These are phyloP conservation scores for Botrytis cinerea DNA, from an alignment of 2,329 filamentous ascomycete species.

Conservation along the genomic window DNA sequence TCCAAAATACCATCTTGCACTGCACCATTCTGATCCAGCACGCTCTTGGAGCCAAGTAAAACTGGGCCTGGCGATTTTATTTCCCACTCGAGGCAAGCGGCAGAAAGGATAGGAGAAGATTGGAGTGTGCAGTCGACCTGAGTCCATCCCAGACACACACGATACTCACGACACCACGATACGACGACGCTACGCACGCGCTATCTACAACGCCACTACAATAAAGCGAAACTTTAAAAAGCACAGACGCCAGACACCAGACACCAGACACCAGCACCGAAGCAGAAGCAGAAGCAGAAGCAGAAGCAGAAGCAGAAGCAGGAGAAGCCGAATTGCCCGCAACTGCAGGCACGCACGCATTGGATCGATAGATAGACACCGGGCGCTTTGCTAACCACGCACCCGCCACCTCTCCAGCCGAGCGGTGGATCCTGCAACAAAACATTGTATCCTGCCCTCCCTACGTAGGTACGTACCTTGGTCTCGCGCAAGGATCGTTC, in stretches of 20 bases:
- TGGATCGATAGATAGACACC: constrained; percentile 4
- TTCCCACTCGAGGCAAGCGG: background rate
- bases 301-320: background rate
- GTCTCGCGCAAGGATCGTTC: too few relatives aligned
- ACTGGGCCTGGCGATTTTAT: background rate
- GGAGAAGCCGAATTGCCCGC: background rate
- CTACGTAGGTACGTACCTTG: too few relatives aligned
- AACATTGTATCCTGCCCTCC: background rate
- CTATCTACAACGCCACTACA: background rate
- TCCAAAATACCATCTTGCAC: background rate
- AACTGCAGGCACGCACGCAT: background rate
- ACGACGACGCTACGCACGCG: background rate
- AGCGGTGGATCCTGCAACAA: too few relatives aligned
- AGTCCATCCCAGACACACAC: background rate
- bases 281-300: too few relatives aligned
- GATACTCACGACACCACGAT: background rate
- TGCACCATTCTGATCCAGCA: background rate
- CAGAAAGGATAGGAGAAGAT: background rate
- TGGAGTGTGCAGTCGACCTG: background rate
- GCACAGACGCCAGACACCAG: constrained; percentile 1
- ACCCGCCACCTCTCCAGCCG: background rate
- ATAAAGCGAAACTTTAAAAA: constrained; percentile 13
- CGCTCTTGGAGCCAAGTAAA: background rate
- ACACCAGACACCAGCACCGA: background rate
- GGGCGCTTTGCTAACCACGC: background rate